These are phyloP conservation scores for Albifimbria verrucaria DNA, from an alignment of 2,329 filamentous ascomycete species.

Conservation along the genomic window DNA sequence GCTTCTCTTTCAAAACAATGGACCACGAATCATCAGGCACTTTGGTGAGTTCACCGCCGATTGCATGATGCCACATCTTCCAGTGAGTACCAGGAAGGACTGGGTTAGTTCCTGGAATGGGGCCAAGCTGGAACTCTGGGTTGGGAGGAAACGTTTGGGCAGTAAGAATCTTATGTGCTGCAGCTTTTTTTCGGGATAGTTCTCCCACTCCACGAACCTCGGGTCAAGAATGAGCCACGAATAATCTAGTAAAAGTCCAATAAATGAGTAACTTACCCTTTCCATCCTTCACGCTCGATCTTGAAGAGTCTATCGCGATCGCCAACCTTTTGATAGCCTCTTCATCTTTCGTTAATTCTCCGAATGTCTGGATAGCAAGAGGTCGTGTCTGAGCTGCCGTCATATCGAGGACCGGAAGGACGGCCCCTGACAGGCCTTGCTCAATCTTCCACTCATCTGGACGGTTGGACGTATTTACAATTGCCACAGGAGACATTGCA, in stretches of 20 bases:
- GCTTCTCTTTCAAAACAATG: conserved; percentile 53
- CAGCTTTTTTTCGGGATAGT: conserved; percentile 65
- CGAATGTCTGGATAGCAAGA: conserved; percentile 23
- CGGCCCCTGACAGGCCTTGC: conserved; percentile 44
- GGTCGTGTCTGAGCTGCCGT: conserved; percentile 31
- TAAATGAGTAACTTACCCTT: conserved; percentile 19
- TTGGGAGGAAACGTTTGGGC: conserved; percentile 24
- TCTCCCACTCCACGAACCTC: conserved; percentile 67
- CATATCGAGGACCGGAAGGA: conserved; percentile 45
- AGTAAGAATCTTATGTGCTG: conserved; percentile 49
- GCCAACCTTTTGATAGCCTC: conserved; percentile 36
- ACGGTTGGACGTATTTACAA: conserved; percentile 17
- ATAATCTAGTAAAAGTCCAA: background rate
- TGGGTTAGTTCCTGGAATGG: conserved; percentile 55
- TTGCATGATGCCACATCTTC: conserved; percentile 56
- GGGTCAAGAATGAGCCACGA: background rate
- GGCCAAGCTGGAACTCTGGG: conserved; percentile 55
- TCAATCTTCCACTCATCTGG: conserved; percentile 53
- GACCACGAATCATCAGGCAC: conserved; percentile 58
- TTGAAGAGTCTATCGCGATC: conserved; percentile 25
- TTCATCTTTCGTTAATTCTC: conserved; percentile 34
- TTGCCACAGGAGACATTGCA: too few species aligned
- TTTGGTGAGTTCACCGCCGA: conserved; percentile 32
- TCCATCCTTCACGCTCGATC: conserved; percentile 28
- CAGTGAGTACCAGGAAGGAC: conserved; percentile 53